Evolutionary conservation across 108 stramenopile genomes (phyloP).

Genomic region (Stephanodiscus minutulus): DNA sequence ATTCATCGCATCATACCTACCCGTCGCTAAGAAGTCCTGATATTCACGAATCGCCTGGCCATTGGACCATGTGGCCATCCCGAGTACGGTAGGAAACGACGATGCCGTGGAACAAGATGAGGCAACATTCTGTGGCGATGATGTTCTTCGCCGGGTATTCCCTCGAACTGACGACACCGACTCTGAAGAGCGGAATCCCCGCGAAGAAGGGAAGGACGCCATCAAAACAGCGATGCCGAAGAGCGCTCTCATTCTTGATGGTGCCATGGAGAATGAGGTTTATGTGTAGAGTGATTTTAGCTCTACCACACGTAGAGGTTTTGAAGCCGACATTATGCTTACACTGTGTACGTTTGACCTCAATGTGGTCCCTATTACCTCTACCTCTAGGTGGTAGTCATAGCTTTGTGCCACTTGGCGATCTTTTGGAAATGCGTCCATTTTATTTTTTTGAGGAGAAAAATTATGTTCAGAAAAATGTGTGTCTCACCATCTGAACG

Average conservation of each 20-base stretch:
- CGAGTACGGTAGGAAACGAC: conserved; percentile 12
- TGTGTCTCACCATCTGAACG: too few species aligned
- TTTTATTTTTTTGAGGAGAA: too few species aligned
- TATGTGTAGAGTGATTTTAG: too few species aligned
- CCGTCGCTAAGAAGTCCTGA: conserved; percentile 80
- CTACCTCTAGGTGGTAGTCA: too few species aligned
- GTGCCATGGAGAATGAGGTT: too few species aligned
- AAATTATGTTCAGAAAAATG: too few species aligned
- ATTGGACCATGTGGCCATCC: conserved; percentile 57
- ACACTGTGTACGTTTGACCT: too few species aligned
- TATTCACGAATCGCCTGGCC: conserved; percentile 58
- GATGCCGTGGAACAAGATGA: not conserved
- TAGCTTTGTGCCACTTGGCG: too few species aligned
- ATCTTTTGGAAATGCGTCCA: too few species aligned
- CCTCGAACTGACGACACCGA: not conserved
- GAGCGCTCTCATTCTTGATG: not conserved
- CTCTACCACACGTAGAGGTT: too few species aligned
- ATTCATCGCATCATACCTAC: conserved; percentile 22
- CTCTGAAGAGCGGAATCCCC: conserved; percentile 2
- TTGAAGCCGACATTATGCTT: too few species aligned
- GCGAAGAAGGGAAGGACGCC: not conserved
- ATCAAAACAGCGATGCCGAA: not conserved
- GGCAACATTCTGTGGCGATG: not conserved
- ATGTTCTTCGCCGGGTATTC: not conserved
- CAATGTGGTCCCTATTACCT: too few species aligned